A percentile compares a stretch with the other conserved stretches of the same genome.
phyloP scores from a whole-genome alignment of 108 stramenopile species.

The Fistulifera pelliculosa region DNA sequence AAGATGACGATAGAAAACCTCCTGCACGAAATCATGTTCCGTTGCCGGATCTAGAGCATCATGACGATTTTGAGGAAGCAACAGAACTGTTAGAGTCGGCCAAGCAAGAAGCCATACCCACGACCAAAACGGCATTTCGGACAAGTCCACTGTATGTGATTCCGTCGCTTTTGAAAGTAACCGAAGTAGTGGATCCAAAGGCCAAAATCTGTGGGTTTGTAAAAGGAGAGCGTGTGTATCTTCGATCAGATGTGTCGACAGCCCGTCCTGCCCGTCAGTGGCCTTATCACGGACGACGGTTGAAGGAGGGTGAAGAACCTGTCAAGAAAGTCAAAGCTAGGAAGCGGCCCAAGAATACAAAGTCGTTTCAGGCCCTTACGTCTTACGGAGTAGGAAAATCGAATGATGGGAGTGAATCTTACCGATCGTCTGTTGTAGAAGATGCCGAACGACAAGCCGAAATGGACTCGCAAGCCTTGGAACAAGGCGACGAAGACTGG shows the following conservation, averaged over 20 bases:
- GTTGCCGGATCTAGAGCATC: background rate
- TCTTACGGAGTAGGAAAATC: conserved; percentile 48
- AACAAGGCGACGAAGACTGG: conserved; percentile 33
- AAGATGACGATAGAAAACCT: conserved; percentile 1
- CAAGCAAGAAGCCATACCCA: conserved; percentile 63
- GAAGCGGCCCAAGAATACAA: conserved; percentile 27
- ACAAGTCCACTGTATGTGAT: conserved; percentile 64
- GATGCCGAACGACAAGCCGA: conserved; percentile 13
- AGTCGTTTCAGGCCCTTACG: conserved; percentile 50
- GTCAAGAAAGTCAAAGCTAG: conserved; percentile 56
- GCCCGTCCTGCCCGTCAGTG: conserved; percentile 59
- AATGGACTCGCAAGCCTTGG: conserved; percentile 10
- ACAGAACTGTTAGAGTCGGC: conserved; percentile 26
- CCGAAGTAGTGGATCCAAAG: conserved; percentile 70
- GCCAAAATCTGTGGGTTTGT: conserved; percentile 76
- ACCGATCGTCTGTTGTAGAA: conserved; percentile 20
- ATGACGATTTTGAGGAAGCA: conserved; percentile 33
- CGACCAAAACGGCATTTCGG: conserved; percentile 67
- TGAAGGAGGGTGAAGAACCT: conserved; percentile 56
- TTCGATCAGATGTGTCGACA: conserved; percentile 58
- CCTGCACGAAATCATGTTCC: background rate
- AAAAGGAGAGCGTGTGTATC: conserved; percentile 74
- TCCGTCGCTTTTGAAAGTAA: conserved; percentile 47
- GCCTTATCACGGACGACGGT: conserved; percentile 73
- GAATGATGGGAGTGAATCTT: conserved; percentile 38